Conservation (phyloP, 164 flowering plant species). For the Taxillus chinensis region DNA sequence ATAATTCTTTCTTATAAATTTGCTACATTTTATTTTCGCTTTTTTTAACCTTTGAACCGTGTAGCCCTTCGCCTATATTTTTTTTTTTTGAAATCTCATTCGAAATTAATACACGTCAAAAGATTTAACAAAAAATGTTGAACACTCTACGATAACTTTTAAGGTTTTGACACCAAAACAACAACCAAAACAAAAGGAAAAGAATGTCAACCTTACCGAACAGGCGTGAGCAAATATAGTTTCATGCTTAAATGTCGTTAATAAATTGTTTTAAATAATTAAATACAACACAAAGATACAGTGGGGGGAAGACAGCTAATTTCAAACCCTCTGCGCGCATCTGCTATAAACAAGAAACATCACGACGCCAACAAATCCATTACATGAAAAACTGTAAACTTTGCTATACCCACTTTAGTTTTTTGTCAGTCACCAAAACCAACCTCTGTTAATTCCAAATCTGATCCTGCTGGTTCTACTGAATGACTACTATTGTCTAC, state of each 20-base stretch:
- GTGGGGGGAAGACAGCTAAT: conserved; percentile 5
- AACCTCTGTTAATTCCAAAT: neutral
- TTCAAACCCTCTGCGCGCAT: conserved; percentile 8
- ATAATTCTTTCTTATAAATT: too few relatives aligned
- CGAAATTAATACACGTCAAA: too few relatives aligned
- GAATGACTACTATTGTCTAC: conserved; percentile 35
- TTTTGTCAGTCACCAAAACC: conserved; percentile 21
- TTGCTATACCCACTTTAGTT: conserved; percentile 20
- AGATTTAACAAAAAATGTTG: too few relatives aligned
- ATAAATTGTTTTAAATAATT: conserved; percentile 4
- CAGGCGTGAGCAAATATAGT: conserved; percentile 3
- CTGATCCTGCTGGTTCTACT: conserved; percentile 6
- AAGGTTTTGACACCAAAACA: too few relatives aligned
- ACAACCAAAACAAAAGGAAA: too few relatives aligned
- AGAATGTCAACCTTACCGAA: neutral
- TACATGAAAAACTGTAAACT: conserved; percentile 1
- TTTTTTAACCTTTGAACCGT: too few relatives aligned
- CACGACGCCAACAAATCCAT: conserved; percentile 5
- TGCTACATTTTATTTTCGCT: too few relatives aligned
- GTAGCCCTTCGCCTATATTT: too few relatives aligned
- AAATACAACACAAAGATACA: neutral
- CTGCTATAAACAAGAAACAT: conserved; percentile 8
- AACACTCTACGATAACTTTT: too few relatives aligned
- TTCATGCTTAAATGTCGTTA: conserved; percentile 4
- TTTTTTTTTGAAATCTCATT: too few relatives aligned